Evolutionary conservation across 768 basidiomycete species (phyloP), one percentile per base, ranked within the genome.

Genomic region (Mycena latifolia): DNA sequence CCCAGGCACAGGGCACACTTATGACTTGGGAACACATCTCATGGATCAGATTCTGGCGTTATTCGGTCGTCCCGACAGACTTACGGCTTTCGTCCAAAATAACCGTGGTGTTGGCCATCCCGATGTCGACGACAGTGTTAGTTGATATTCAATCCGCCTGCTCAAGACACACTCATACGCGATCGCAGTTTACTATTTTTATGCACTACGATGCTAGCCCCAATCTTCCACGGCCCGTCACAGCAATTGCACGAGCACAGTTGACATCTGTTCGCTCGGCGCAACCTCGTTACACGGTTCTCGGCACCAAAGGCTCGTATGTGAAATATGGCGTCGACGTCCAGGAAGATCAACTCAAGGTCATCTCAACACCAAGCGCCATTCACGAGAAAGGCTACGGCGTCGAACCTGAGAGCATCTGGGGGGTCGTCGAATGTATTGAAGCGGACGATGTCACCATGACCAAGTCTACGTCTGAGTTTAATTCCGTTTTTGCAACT

Each of bases 261-360:
- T 88, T 88, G 63, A 82, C 95, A 31, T 93, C 92, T 7, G 89
- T 88, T 25, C 81, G 86, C 28, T 80, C 85, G 6, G 82, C 80
- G 2, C 95, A 95, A 75, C 77, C 90, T 25, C 88, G 94, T 24
- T 97, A 87, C 76, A 73, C 86, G 45, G 84, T 94, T 65, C 88
- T 90, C 57, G 93, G 93, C 45, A 88, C 88, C 25, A 83, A 84
- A 65, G 93, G 92, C 28, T 86, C 88, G 3, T 95, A 85, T 77
- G 81, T 84, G 63, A 96, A 97, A 77, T 86, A 84, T 72, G 93
- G 93, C 7, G 75, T 93, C 24, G 94, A 95, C 75, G 78, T 88
- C 3, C 94, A 96, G 74, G 94, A 95, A 77, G 88, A 88, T 55
- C 89, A 92, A 68, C 84, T 94, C 54, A 89, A 88, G 72, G 81